These are phyloP conservation scores for Curvularia spicifera DNA, from an alignment of 2,329 filamentous ascomycete species.

Conservation along the genomic window DNA sequence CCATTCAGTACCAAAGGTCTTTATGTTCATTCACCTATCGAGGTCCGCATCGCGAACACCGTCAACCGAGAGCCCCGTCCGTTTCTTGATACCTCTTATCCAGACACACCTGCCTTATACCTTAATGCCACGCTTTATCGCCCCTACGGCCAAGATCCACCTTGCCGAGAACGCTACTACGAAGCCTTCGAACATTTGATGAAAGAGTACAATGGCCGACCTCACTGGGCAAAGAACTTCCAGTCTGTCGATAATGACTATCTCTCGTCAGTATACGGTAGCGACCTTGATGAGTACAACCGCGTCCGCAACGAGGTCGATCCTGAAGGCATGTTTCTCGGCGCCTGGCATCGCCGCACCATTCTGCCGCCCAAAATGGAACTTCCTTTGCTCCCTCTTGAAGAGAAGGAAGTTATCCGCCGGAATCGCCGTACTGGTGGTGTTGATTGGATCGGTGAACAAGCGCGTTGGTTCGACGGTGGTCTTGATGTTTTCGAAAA, in stretches of 20 bases:
- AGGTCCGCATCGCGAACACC: constrained; percentile 85
- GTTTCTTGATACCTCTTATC: constrained; percentile 74
- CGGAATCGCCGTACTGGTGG: constrained; percentile 41
- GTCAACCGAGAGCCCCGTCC: constrained; percentile 60
- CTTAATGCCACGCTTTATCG: constrained; percentile 90
- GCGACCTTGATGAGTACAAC: constrained; percentile 70
- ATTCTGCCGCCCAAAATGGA: constrained; percentile 43
- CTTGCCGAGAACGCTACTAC: constrained; percentile 79
- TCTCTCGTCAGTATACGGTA: constrained; percentile 72
- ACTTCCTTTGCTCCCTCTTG: constrained; percentile 42
- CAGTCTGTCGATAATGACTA: constrained; percentile 62
- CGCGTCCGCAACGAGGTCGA: constrained; percentile 73
- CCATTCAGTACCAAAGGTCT: constrained; percentile 80
- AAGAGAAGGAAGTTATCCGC: constrained; percentile 54
- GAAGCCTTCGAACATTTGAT: constrained; percentile 90
- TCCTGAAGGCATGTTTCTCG: constrained; percentile 84
- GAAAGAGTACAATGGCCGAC: constrained; percentile 79
- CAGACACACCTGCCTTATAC: constrained; percentile 77
- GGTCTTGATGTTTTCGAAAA: constrained; percentile 42
- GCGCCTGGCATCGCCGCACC: constrained; percentile 80
- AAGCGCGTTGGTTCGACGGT: constrained; percentile 46
- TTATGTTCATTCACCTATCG: constrained; percentile 88
- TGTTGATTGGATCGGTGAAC: constrained; percentile 50
- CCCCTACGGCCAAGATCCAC: constrained; percentile 78
- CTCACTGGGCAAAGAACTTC: constrained; percentile 96